Evolutionary conservation across 306 rosid species (phyloP), one percentile per base, ranked within the genome.

Genomic region (Mucuna pruriens): DNA sequence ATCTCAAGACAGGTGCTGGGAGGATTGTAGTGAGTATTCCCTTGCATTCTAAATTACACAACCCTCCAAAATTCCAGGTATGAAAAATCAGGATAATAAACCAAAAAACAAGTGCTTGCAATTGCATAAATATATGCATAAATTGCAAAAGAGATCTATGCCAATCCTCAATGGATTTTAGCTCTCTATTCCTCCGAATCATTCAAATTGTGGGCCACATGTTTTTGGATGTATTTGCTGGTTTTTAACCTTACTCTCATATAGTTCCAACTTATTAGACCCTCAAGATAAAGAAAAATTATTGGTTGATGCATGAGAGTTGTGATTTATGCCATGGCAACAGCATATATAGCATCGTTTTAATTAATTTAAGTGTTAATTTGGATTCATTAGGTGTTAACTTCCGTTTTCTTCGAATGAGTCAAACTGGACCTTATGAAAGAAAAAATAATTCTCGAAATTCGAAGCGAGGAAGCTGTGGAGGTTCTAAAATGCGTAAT

Each of bases 1-100:
- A 76, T 71, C 48, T 64, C 81, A 83, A 86, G 85, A 86, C 87
- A 83, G 22, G 45, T 68, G 79, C 82, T 36, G 20, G 13, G 66
- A 78, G 40, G 49, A 78, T 82, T 82, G 70, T 75, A 31, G 73
- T 42, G 69, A 82, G 61, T 25, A 86, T 61, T 79, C 76, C 29
- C 72, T 79, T 57, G 79, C 74, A 77, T 84, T 85, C 85, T 75
- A 62, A 80, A 81, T 70, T 82, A 64, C 92, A 84, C 46, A 91
- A 85, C 17, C 86, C 26, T 87, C 97, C 97, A 95, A 90, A 92
- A 71, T 74, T 92, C 85, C 93, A 91, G 92, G 85, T 89, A 84
- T 87, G 69, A 75, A 76, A 64, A 87, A 75, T 85, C 86, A 83
- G 84, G 75, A 63, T 65, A 80, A 84, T 40, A 83, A 72, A 63